Evolutionary conservation across 1,284 basidiomycete genomes (phyloP), one percentile per base, ranked within the genome.

Genomic region (Ustilago nuda): DNA sequence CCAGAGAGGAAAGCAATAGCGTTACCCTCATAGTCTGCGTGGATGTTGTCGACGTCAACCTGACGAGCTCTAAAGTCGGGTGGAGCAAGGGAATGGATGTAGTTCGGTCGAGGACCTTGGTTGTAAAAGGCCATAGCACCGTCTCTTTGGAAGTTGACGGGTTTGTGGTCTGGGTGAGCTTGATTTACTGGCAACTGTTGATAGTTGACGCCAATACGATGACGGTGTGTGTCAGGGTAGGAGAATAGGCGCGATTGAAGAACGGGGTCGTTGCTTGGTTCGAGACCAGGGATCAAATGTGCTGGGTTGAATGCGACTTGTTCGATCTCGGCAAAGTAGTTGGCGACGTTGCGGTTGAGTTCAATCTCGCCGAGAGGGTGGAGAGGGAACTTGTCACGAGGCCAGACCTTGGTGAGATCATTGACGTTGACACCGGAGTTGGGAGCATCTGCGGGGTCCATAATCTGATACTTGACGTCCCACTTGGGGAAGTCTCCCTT

Each of bases 201-300:
- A 64, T 84, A 83, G 69, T 84, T 84, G 45, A 72, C 73, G 11
- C 83, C 83, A 51, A 84, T 67, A n/a, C 87, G 91, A 88, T 95
- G 92, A 71, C 94, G 91, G 87, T 96, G 94, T 8, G 95, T 93
- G 86, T 97, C 95, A 5, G 94, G 93, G 72, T 84, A 84, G n/a
- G 78, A 79, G 68, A 84, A 84, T 2, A 84, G 66, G 17, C 83
- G 71, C 12, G 67, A 72, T 66, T 84, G 83, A 8, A 84, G 69
- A 3, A 84, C 78, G 6, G 82, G 82, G 56, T 85, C 83, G 53
- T 78, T 76, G 8, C 70, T 74, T 5, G 81, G 77, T 46, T 79
- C 81, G 17, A 82, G 51, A 54, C 82, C 82, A 5, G 78, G 78
- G 2, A 80, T 64, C 12, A 82, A 36, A 51, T 81, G 76, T 7